Base-by-base conservation (phyloP, 352 stramenopile genomes). In the Globisporangium camurandrum region DNA sequence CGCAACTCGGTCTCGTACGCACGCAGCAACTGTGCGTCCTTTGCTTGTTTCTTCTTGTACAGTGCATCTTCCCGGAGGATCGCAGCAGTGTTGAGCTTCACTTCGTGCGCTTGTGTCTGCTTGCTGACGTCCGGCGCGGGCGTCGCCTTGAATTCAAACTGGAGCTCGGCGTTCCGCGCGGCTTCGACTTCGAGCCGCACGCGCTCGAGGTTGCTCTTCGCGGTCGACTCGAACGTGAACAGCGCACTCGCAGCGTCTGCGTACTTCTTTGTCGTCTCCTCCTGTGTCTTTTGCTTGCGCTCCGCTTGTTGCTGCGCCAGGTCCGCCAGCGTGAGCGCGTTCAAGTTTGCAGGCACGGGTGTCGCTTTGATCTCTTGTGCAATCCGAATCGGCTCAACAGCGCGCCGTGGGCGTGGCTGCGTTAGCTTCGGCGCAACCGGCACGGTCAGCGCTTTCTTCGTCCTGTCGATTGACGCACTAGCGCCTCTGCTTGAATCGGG, bases 1-100 rank as follows among this genome's bases (percentile, higher is more conserved):
- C 90, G 65, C 20, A 97, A 61, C 47, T 97, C 87, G 1, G 82
- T 71, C 59, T 97, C 91, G 51, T 96, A 97, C 7, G 80, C 75
- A 22, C 84, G 62, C 17, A 96, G 69, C 19, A 94, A 45, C 55
- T 88, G 71, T 9, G 88, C 87, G 51, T 97, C 90, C 28, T 95
- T 79, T 2, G 80, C 82, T 61, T 97, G 88, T 59, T 97, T 96
- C 46, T 89, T 86, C 57, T 96, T 93, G 66, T 92, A 79, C 46
- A 97, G 54, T 14, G 85, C 84, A 46, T 97, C 91, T 78, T 97
- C 91, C 5, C 88, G 75, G 44, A 97, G 52, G 42, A 97, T 96
- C 0, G 90, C 80, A 0, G 89, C 86, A 2, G 80, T 68, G 40
- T 89, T 97, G 20, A 97, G 70, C 54, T 93, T 93, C 28, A 97